Evolutionary conservation across 768 basidiomycete species (phyloP), one percentile per base, ranked within the genome.

Genomic region (Pleurotus eryngii): DNA sequence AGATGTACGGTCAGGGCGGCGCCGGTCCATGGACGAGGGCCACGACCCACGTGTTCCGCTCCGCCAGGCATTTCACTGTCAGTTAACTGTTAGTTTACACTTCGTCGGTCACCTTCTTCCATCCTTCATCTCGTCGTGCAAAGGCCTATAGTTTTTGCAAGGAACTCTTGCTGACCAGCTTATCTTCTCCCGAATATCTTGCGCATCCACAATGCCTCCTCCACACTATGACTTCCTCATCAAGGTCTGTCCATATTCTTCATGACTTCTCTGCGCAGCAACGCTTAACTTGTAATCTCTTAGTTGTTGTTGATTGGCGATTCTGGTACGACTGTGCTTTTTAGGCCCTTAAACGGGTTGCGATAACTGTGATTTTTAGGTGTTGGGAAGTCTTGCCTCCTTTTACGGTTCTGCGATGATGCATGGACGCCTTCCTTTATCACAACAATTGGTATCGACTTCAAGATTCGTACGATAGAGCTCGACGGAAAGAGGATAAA

Each of bases 371-470:
- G 30, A 26, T 59, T 64, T 40, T 48, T 64, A 87, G 94, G 94
- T 75, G 95, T 97, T 65, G 94, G 96, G 61, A 95, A 99, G 81
- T 98, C 95, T 24, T 94, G 92, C 76, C 81, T 95, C n/a, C 80
- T 95, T 53, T 83, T 94, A 60, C 89, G 94, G 62, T 99, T 99
- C 85, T 98, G 95, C 71, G 97, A 98, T 78, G 97, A 99, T 74
- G 92, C 95, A 61, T 99, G 95, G 95, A 98, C 97, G 35, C 95
- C 95, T 48, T 95, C 92, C 45, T 98, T 98, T 80, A 98, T 98
- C 75, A 98, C 95, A 57, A 99, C 97, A 57, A 99, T 99, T 72
- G 97, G 96, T 58, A 95, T 98, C 64, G 95, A 97, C 84, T 97
- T 97, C 82, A 96, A 95, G 87, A 98, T 98, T 74, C 87, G 96